A percentile compares a stretch with the other conserved stretches of the same genome.
These are phyloP conservation scores for Conringia planisiliqua DNA, from an alignment of 345 rosid species.

Conservation along the genomic window DNA sequence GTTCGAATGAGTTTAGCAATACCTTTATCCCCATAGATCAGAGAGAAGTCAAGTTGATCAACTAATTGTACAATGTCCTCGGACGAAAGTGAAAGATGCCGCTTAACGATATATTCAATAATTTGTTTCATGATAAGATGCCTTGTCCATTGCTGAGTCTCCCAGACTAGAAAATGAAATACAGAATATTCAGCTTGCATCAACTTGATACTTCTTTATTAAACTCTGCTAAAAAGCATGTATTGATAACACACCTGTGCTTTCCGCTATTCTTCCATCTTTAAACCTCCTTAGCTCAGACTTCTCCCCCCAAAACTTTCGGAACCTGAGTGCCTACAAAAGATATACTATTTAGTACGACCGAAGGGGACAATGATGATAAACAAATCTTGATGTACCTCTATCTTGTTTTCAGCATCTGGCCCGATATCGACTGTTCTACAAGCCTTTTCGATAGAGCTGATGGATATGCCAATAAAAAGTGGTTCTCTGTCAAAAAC, in stretches of 20 bases:
- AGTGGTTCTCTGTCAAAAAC: constrained; percentile 56
- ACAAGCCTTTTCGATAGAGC: constrained; percentile 69
- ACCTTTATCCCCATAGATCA: constrained; percentile 72
- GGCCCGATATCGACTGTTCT: constrained; percentile 87
- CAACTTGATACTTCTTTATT: constrained; percentile 7
- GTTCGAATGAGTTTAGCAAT: neutral
- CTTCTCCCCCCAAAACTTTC: constrained; percentile 86
- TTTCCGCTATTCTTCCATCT: constrained; percentile 94
- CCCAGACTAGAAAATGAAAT: constrained; percentile 62
- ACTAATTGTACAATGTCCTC: constrained; percentile 56
- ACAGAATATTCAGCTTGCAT: constrained; percentile 20
- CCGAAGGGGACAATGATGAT: constrained; percentile 5
- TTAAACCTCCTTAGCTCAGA: constrained; percentile 90
- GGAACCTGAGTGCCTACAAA: constrained; percentile 60
- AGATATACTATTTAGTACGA: constrained; percentile 9
- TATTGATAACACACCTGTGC: constrained; percentile 57
- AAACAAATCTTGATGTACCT: constrained; percentile 41
- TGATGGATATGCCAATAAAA: constrained; percentile 69
- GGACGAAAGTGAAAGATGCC: constrained; percentile 61
- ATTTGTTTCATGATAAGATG: constrained; percentile 84
- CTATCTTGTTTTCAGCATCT: constrained; percentile 81
- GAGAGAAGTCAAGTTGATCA: constrained; percentile 89
- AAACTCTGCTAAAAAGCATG: constrained; percentile 12
- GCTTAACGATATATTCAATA: constrained; percentile 52
- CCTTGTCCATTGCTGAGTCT: constrained; percentile 57